These are phyloP conservation scores for Salix purpurea DNA, from an alignment of 345 rosid species.

Conservation along the genomic window DNA sequence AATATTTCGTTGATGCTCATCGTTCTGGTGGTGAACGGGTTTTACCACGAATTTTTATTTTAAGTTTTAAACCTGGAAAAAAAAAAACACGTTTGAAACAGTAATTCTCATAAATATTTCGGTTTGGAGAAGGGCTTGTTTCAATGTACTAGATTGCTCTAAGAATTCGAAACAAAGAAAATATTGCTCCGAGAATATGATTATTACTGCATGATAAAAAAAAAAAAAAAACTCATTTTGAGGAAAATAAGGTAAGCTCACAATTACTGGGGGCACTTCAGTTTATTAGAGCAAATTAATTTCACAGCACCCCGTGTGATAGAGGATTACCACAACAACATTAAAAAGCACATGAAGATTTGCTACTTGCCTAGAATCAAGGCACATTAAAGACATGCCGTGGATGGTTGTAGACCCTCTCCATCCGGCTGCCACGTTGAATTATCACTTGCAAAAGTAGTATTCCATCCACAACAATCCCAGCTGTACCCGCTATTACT, in stretches of 20 bases:
- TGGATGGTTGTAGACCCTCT: conserved; percentile 38
- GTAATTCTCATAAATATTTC: too few relatives aligned
- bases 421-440: conserved; percentile 51
- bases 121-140: background rate
- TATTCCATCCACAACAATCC: conserved; percentile 36
- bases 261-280: background rate
- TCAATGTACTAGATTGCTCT: background rate
- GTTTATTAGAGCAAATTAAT: background rate
- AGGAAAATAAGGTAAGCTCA: background rate
- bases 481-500: conserved; percentile 22
- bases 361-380: background rate
- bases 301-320: too few relatives aligned
- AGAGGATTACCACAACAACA: background rate
- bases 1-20: too few relatives aligned
- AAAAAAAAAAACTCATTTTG: background rate
- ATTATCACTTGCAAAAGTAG: conserved; percentile 24
- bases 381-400: conserved; percentile 43
- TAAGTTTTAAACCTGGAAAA: too few relatives aligned
- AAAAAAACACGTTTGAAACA: too few relatives aligned
- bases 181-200: background rate
- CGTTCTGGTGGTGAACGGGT: too few relatives aligned
- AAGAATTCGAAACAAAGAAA: background rate
- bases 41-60: too few relatives aligned
- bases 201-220: too few relatives aligned
- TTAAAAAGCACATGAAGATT: background rate